phyloP scores from a whole-genome alignment of 345 rosid species.

The Gossypium sturtianum region DNA sequence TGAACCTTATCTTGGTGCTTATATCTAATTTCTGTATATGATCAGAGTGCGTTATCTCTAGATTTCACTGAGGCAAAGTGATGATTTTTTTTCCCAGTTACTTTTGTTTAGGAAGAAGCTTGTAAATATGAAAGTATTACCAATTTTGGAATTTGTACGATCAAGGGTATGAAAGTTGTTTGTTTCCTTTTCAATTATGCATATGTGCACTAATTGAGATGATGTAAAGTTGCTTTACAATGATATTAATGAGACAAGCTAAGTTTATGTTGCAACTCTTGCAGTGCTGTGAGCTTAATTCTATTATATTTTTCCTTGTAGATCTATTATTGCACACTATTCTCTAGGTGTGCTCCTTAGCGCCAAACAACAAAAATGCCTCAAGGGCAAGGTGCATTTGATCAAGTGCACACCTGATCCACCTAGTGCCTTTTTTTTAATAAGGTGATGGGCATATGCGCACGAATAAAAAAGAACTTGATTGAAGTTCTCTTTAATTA shows the following conservation, averaged over 20 bases:
- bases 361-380: too few species aligned
- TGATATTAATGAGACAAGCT: background rate
- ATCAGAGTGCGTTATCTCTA: too few species aligned
- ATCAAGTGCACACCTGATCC: too few species aligned
- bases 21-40: background rate
- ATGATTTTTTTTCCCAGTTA: too few species aligned
- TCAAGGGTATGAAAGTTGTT: background rate
- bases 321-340: background rate
- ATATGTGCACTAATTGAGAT: background rate
- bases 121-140: background rate
- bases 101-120: background rate
- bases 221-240: background rate
- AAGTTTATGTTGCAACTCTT: background rate
- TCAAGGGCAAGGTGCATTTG: too few species aligned
- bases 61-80: background rate
- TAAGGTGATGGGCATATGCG: too few species aligned
- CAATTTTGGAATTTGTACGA: background rate
- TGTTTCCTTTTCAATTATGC: background rate
- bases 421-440: too few species aligned
- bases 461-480: too few species aligned
- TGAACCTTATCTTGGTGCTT: too few species aligned
- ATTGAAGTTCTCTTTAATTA: too few species aligned
- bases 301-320: too few species aligned
- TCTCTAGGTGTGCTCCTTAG: too few species aligned
- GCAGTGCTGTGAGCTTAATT: background rate